Conservation (phyloP, 495 filamentous ascomycete genomes). For the Aspergillus mulundensis region DNA sequence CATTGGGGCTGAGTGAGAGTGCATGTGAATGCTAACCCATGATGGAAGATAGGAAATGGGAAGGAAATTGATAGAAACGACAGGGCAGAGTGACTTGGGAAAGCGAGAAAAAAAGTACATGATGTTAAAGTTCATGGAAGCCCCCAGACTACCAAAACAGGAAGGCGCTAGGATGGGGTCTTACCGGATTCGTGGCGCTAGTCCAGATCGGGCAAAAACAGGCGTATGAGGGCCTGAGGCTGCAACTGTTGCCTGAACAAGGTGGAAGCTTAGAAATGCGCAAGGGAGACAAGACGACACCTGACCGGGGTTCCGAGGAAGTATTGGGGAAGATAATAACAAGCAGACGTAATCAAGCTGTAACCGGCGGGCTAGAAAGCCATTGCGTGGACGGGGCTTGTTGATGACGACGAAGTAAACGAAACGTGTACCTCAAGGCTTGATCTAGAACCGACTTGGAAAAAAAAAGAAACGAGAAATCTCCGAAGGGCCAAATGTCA, state of each 20-base stretch:
- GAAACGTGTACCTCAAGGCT: background rate
- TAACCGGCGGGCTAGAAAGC: conserved; percentile 2
- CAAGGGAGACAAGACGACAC: background rate
- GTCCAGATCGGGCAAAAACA: conserved; percentile 13
- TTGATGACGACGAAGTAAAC: conserved; percentile 18
- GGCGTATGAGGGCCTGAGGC: conserved; percentile 17
- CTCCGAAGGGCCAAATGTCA: background rate
- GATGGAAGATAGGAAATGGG: background rate
- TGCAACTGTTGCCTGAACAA: conserved; percentile 10
- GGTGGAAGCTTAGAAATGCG: background rate
- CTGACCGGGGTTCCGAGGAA: background rate
- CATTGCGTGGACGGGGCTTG: conserved; percentile 14
- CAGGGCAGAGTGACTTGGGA: background rate
- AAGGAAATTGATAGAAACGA: background rate
- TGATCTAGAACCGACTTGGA: background rate
- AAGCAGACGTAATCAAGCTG: background rate
- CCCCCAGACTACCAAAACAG: conserved; percentile 22
- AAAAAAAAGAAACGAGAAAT: conserved; percentile 9
- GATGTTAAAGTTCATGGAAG: no score
- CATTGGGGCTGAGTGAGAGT: conserved; percentile 4
- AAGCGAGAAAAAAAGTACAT: background rate
- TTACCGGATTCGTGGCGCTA: conserved; percentile 18
- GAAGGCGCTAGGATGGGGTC: conserved; percentile 17
- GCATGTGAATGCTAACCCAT: background rate
- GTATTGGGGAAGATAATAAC: background rate